Conservation (phyloP, 2,329 filamentous ascomycete genomes). For the Stemphylium vesicarium region DNA sequence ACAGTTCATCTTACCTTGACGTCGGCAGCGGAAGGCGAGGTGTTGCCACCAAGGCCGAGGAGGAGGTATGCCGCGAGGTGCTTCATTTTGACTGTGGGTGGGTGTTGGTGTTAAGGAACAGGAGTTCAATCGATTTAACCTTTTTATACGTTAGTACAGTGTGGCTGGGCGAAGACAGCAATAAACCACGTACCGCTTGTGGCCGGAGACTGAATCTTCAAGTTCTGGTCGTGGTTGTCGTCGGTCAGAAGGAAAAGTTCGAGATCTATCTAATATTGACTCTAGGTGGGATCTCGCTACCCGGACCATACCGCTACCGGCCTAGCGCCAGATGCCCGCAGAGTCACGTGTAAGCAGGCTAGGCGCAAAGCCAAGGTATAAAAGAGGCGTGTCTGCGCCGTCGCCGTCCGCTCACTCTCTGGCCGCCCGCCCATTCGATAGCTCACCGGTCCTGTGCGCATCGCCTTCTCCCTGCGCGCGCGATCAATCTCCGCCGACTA, state of each 20-base stretch:
- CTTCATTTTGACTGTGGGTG: slow-evolving; percentile 82
- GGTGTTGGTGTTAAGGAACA: slow-evolving; percentile 62
- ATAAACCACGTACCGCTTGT: slow-evolving; percentile 70
- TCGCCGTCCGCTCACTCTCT: slow-evolving; percentile 33
- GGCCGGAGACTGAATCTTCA: slow-evolving; percentile 99
- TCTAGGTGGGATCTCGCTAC: slow-evolving; percentile 18
- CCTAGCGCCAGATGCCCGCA: slow-evolving; percentile 10
- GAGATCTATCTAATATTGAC: slow-evolving; percentile 29
- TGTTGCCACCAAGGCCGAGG: slow-evolving; percentile 91
- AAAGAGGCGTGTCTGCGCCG: slow-evolving; percentile 29
- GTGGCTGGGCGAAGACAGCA: background rate
- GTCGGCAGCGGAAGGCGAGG: slow-evolving; percentile 82
- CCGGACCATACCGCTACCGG: slow-evolving; percentile 6
- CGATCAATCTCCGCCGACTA: slow-evolving; percentile 17
- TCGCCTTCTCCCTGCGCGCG: slow-evolving; percentile 19
- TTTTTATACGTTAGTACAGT: slow-evolving; percentile 31
- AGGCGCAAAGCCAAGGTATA: slow-evolving; percentile 24
- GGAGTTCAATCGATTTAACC: slow-evolving; percentile 93
- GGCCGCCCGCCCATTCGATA: slow-evolving; percentile 25
- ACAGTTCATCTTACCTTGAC: slow-evolving; percentile 57
- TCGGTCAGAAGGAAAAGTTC: slow-evolving; percentile 37
- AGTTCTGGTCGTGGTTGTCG: slow-evolving; percentile 66
- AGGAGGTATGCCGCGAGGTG: slow-evolving; percentile 99
- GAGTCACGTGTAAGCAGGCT: slow-evolving; percentile 24
- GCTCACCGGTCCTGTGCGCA: slow-evolving; percentile 23